Conservation (phyloP, 495 filamentous ascomycete species). For the Penicillium fimorum region DNA sequence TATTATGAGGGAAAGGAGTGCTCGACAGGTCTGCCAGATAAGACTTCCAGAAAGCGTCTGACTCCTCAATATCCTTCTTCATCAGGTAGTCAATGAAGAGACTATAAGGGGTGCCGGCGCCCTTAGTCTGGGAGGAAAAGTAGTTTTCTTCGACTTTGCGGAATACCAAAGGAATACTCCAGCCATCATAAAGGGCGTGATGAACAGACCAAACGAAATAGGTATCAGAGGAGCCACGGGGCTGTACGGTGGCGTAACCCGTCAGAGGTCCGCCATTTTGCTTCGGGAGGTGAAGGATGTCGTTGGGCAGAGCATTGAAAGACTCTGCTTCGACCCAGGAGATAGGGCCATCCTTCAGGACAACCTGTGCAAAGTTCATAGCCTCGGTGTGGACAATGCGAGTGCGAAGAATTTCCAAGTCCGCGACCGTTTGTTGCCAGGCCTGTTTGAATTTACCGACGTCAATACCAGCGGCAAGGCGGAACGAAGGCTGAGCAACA, state of each 20-base stretch:
- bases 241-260: conserved; percentile 51
- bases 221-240: conserved; percentile 19
- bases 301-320: conserved; percentile 45
- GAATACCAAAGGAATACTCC: conserved; percentile 60
- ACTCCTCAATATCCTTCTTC: conserved; percentile 32
- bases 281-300: conserved; percentile 44
- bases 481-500: conserved; percentile 49
- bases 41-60: conserved; percentile 46
- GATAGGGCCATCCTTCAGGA: conserved; percentile 49
- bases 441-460: conserved; percentile 50
- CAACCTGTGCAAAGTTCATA: conserved; percentile 52
- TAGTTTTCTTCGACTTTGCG: conserved; percentile 54
- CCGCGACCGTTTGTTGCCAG: conserved; percentile 50
- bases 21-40: conserved; percentile 32
- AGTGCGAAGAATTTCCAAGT: conserved; percentile 55
- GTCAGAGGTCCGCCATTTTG: conserved; percentile 56
- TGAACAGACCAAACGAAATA: conserved; percentile 65
- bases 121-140: conserved; percentile 11
- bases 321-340: conserved; percentile 44
- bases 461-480: conserved; percentile 42
- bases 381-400: conserved; percentile 51
- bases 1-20: conserved; percentile 32
- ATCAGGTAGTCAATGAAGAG: conserved; percentile 45
- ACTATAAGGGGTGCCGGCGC: conserved; percentile 31
- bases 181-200: conserved; percentile 71